These are phyloP conservation scores for Oidium heveae DNA, from an alignment of 2,329 filamentous ascomycete genomes.

Conservation along the genomic window DNA sequence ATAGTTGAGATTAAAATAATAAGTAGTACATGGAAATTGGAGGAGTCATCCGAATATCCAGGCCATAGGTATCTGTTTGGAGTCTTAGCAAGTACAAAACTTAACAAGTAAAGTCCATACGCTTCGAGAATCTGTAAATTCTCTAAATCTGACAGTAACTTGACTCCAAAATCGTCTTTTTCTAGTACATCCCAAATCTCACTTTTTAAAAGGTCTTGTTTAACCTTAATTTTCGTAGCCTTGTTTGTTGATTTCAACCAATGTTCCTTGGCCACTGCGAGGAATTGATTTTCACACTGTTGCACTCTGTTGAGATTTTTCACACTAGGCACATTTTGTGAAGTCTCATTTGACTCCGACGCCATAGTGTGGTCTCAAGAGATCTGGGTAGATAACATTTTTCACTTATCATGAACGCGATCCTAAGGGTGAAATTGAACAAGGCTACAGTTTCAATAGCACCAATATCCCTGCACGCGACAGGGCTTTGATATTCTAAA, in stretches of 20 bases:
- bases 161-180: conserved; percentile 51
- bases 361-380: neutral
- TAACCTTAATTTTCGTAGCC: conserved; percentile 45
- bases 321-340: neutral
- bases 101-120: conserved; percentile 19
- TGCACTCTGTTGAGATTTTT: no score
- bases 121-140: conserved; percentile 75
- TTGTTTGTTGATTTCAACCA: conserved; percentile 50
- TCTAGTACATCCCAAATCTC: conserved; percentile 79
- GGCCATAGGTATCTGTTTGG: conserved; percentile 69
- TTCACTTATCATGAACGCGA: no score
- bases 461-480: neutral
- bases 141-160: conserved; percentile 60
- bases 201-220: conserved; percentile 56
- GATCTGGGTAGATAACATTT: neutral
- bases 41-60: conserved; percentile 65
- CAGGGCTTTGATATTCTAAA: no score
- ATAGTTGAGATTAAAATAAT: conserved; percentile 68
- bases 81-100: conserved; percentile 5
- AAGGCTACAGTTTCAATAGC: neutral
- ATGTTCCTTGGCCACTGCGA: conserved; percentile 55
- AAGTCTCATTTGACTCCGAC: neutral
- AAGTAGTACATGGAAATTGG: conserved; percentile 75
- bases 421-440: neutral
- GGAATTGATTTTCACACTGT: conserved; percentile 31